Evolutionary conservation across 805 yeast genomes (phyloP).

Genomic region (Maudiozyma serrabonitensis): DNA sequence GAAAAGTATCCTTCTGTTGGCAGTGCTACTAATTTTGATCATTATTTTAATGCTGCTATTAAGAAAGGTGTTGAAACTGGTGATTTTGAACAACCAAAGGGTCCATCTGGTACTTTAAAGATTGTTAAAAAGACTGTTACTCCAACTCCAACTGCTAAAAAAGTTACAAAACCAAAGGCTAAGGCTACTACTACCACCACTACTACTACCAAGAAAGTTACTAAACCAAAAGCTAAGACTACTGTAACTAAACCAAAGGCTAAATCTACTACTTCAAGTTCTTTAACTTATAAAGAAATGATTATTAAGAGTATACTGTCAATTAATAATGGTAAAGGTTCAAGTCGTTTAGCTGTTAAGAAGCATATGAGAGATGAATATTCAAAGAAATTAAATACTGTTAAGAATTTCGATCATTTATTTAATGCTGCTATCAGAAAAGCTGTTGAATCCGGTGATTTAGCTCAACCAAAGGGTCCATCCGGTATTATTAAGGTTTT

Average conservation of each 20-base stretch:
- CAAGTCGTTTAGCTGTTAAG: constrained; percentile 79
- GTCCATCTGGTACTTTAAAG: constrained; percentile 81
- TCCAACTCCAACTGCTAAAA: constrained; percentile 18
- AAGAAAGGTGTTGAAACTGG: constrained; percentile 74
- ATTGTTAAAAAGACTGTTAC: constrained; percentile 26
- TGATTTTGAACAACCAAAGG: constrained; percentile 74
- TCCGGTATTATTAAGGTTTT: constrained; percentile 24
- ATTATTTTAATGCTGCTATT: constrained; percentile 66
- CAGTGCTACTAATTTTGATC: constrained; percentile 57
- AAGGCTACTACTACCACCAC: constrained; percentile 2
- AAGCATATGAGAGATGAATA: constrained; percentile 50
- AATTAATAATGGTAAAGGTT: constrained; percentile 74
- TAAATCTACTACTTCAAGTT: constrained; percentile 2
- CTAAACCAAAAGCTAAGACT: neutral
- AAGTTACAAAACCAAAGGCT: constrained; percentile 23
- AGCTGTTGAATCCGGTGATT: constrained; percentile 71
- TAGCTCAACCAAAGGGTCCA: constrained; percentile 82
- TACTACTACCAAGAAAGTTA: constrained; percentile 11
- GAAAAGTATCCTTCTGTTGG: constrained; percentile 42
- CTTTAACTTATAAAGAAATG: constrained; percentile 22
- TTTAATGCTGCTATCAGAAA: constrained; percentile 64
- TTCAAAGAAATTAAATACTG: constrained; percentile 43
- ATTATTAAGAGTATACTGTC: constrained; percentile 51
- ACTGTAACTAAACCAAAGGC: constrained; percentile 10
- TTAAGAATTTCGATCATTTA: constrained; percentile 59